Conservation (phyloP, 208 protist species). For the Trypanosoma melophagium region DNA sequence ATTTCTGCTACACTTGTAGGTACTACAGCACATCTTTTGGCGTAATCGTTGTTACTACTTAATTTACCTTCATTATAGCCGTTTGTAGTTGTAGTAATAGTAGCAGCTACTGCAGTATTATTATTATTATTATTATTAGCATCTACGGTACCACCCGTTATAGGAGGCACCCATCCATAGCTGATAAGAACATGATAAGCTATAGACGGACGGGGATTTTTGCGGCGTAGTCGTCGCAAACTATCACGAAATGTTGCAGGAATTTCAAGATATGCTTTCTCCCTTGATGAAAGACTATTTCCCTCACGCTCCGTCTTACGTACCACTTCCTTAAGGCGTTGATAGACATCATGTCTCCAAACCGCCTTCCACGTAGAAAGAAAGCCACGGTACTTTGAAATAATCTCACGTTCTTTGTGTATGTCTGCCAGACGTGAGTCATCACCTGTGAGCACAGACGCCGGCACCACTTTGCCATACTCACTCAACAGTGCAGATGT, state of each 20-base stretch:
- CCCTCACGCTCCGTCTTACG: constrained; percentile 46
- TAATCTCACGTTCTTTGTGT: constrained; percentile 29
- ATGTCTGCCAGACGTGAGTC: constrained; percentile 22
- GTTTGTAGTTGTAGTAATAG: constrained; percentile 10
- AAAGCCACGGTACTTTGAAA: constrained; percentile 38
- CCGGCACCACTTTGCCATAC: constrained; percentile 53
- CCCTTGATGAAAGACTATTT: constrained; percentile 47
- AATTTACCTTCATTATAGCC: constrained; percentile 12
- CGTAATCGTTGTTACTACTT: constrained; percentile 30
- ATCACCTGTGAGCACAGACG: constrained; percentile 54
- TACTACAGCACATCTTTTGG: constrained; percentile 24
- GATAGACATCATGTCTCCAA: constrained; percentile 73
- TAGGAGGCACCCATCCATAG: constrained; percentile 50
- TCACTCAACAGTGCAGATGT: not conserved
- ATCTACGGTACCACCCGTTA: not conserved
- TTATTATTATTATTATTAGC: constrained; percentile 35
- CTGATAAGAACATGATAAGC: constrained; percentile 65
- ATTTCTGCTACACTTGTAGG: constrained; percentile 51
- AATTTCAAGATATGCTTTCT: constrained; percentile 48
- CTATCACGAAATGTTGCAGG: constrained; percentile 69
- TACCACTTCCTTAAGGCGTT: constrained; percentile 48
- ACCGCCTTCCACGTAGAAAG: constrained; percentile 60
- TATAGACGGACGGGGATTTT: constrained; percentile 55
- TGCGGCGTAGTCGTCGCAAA: constrained; percentile 70
- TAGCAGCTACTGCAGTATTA: not conserved